Percentiles rank a stretch among this genome's conserved stretches.
phyloP scores from a whole-genome alignment of 441 rosid genomes.

The Pelargonium myrrhifolium region DNA sequence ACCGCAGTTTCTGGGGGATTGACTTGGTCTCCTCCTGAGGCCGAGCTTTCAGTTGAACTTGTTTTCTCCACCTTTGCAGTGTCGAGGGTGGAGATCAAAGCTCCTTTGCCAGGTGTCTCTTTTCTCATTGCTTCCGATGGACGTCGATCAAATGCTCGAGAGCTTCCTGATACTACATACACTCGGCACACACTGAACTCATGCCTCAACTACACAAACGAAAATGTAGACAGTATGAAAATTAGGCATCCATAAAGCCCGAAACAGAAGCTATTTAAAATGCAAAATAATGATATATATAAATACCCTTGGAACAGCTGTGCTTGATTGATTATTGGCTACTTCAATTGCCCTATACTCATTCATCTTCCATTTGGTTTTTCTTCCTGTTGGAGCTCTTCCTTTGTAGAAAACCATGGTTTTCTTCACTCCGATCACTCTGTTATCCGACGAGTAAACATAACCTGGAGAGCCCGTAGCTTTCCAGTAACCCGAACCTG shows the following conservation, averaged over 20 bases:
- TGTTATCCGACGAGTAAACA: slow-evolving; percentile 48
- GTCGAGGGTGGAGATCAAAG: slow-evolving; percentile 29
- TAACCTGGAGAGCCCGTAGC: slow-evolving; percentile 72
- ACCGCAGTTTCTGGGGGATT: slow-evolving; percentile 21
- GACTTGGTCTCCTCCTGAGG: slow-evolving; percentile 31
- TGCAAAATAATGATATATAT: neutral
- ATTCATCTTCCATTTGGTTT: slow-evolving; percentile 81
- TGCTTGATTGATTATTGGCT: slow-evolving; percentile 22
- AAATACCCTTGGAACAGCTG: slow-evolving; percentile 39
- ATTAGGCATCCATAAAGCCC: neutral
- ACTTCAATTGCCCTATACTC: slow-evolving; percentile 65
- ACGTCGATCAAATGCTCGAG: slow-evolving; percentile 72
- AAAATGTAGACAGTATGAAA: slow-evolving; percentile 5
- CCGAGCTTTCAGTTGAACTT: slow-evolving; percentile 35
- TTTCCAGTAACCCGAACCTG: slow-evolving; percentile 71
- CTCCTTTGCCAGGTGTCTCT: slow-evolving; percentile 20
- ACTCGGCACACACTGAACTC: slow-evolving; percentile 71
- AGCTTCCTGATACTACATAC: slow-evolving; percentile 54
- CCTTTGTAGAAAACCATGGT: slow-evolving; percentile 87
- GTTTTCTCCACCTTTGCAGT: slow-evolving; percentile 19
- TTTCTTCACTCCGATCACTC: slow-evolving; percentile 58
- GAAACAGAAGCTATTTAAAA: neutral
- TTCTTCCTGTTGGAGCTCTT: slow-evolving; percentile 57
- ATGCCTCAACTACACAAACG: slow-evolving; percentile 49
- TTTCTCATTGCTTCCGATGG: slow-evolving; percentile 36